Evolutionary conservation across 768 basidiomycete genomes (phyloP).

Genomic region (Pholiota molesta): DNA sequence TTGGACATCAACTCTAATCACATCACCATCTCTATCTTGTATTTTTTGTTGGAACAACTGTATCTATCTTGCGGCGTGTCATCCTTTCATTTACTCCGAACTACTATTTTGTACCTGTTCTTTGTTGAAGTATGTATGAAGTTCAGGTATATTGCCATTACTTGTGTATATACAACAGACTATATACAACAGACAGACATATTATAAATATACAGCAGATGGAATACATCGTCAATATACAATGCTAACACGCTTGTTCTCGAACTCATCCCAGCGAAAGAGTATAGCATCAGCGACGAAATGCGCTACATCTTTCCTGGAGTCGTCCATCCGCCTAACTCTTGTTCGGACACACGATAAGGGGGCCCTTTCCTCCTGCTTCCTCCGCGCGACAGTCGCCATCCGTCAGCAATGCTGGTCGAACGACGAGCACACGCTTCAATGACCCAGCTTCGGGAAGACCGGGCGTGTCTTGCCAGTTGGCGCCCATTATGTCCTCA

Average conservation of each 20-base stretch:
- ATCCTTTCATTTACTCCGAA: no score
- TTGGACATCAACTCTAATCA: neutral
- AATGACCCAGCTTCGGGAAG: conserved; percentile 47
- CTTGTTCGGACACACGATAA: conserved; percentile 48
- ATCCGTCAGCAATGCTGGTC: conserved; percentile 62
- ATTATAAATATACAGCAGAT: neutral
- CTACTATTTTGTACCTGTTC: no score
- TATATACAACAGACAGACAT: no score
- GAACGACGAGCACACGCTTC: conserved; percentile 50
- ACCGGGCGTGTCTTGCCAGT: conserved; percentile 46
- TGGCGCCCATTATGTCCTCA: conserved; percentile 41
- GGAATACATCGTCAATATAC: conserved; percentile 36
- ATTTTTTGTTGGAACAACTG: neutral
- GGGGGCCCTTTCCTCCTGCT: conserved; percentile 25
- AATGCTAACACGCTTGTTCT: conserved; percentile 51
- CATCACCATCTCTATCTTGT: neutral
- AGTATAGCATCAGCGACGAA: conserved; percentile 55
- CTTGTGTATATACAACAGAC: no score
- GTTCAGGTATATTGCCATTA: neutral
- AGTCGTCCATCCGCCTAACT: conserved; percentile 51
- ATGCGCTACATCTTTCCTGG: conserved; percentile 66
- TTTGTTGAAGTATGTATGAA: no score
- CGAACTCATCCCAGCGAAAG: conserved; percentile 54
- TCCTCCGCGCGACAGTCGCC: conserved; percentile 50
- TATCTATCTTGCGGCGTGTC: neutral